Percentiles rank a stretch among this genome's conserved stretches.
phyloP scores from a whole-genome alignment of 1,284 basidiomycete genomes.

The Anthracocystis setariae region DNA sequence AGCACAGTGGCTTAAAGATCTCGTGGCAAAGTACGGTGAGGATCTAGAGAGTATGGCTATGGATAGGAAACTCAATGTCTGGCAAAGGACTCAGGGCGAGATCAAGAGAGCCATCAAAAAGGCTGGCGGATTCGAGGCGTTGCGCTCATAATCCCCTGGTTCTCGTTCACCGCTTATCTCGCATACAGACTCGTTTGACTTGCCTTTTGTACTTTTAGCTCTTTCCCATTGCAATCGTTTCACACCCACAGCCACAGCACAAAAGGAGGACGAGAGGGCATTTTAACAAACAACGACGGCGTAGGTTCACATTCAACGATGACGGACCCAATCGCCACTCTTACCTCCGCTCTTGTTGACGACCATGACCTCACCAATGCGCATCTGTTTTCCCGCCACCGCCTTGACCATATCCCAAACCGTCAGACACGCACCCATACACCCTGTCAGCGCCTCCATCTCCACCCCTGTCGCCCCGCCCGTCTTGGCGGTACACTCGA shows the following conservation, averaged over 20 bases:
- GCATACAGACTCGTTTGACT: neutral
- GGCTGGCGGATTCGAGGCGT: conserved; percentile 45
- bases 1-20: conserved; percentile 74
- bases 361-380: conserved; percentile 74
- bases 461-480: conserved; percentile 76
- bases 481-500: conserved; percentile 53
- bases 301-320: neutral
- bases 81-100: conserved; percentile 87
- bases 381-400: conserved; percentile 83
- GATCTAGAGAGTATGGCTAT: conserved; percentile 81
- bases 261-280: too few relatives aligned
- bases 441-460: conserved; percentile 90
- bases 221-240: neutral
- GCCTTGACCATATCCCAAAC: conserved; percentile 94
- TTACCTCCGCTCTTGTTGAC: conserved; percentile 78
- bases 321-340: conserved; percentile 72
- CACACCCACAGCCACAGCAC: too few relatives aligned
- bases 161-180: neutral
- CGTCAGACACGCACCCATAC: conserved; percentile 80
- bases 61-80: conserved; percentile 82
- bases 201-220: neutral
- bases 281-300: neutral
- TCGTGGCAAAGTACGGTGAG: conserved; percentile 78
- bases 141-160: conserved; percentile 1
- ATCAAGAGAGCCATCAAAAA: conserved; percentile 71